A percentile compares a stretch with the other conserved stretches of the same genome.
These are phyloP conservation scores for Asparagopsis taxiformis DNA, from an alignment of 31 red algal species.

Conservation along the genomic window DNA sequence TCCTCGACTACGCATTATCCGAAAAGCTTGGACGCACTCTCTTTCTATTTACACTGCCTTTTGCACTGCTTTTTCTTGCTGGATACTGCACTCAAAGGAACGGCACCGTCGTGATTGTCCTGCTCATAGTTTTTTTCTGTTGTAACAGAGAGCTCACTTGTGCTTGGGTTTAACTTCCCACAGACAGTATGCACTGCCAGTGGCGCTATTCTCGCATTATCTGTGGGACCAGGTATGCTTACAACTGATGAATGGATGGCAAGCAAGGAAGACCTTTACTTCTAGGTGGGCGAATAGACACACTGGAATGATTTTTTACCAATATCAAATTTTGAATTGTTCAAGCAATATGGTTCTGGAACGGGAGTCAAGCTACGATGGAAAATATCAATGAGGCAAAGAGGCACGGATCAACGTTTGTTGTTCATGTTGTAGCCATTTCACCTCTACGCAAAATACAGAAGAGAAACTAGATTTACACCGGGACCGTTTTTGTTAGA, in stretches of 20 bases:
- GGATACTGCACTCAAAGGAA: slow-evolving; percentile 42
- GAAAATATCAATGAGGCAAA: too few relatives aligned
- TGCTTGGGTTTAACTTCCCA: slow-evolving; percentile 35
- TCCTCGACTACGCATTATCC: slow-evolving; percentile 29
- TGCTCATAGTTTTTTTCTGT: slow-evolving; percentile 21
- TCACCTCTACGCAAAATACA: too few relatives aligned
- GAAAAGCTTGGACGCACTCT: neutral
- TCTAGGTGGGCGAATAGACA: slow-evolving; percentile 2
- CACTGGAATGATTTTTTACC: neutral
- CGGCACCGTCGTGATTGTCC: slow-evolving; percentile 27
- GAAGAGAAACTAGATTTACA: too few relatives aligned
- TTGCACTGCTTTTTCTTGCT: slow-evolving; percentile 22
- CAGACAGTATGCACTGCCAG: slow-evolving; percentile 22
- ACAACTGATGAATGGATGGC: slow-evolving; percentile 58
- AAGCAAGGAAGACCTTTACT: slow-evolving; percentile 40
- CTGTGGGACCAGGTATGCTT: slow-evolving; percentile 47
- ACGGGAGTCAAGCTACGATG: too few relatives aligned
- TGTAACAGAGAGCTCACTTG: slow-evolving; percentile 7
- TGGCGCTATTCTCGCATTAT: slow-evolving; percentile 21
- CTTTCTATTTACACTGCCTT: slow-evolving; percentile 34
- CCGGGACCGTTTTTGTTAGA: too few relatives aligned
- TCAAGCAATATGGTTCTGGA: neutral
- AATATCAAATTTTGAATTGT: neutral
- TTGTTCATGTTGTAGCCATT: too few relatives aligned
- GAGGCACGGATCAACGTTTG: too few relatives aligned